Base-by-base conservation (phyloP, 108 stramenopile genomes). In the Conticribra guillardii region DNA sequence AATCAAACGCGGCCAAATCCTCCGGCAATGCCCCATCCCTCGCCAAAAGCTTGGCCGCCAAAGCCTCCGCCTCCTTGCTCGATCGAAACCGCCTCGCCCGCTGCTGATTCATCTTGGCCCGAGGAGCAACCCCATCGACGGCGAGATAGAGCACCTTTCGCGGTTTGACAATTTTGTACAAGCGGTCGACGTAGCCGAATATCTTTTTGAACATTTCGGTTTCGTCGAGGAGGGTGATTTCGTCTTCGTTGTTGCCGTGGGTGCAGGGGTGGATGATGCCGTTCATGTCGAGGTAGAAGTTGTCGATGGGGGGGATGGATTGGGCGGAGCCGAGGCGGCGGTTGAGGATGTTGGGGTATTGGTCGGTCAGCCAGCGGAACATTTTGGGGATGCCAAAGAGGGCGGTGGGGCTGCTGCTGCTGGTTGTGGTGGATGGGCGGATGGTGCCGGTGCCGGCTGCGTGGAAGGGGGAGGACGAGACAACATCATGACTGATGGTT, bases 91-190 rank as follows among this genome's bases (percentile, higher is more conserved):
- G 92, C 47, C 99, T 87, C 5, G 91, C 89, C 17, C 99, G 95
- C 79, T 99, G 99, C 72, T 99, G 99, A 73, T 99, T 99, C 98
- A 99, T 98, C 79, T 99, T 99, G 33, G 99, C 99, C 3, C 99
- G 90, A 0, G 99, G 99, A 19, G 99, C 99, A 27, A 97, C 96
- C 21, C 99, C 99, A 71, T 99, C 99, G 11, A 99, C 96, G 17
- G 99, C 99, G 23, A 99, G 76, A 69, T 97, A 98, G 33, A 99
- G 58, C 4, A 96, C 65, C 71, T 87, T 86, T 50, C 48, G 73
- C 23, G 98, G 98, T 47, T 78, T 80, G 5, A 97, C 95, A 71
- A 98, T 79, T 78, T 98, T 97, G 81, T 96, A 98, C 18, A 99
- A 74, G 29, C 95, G 72, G 82, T 98, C 98, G 52, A 91, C 95